Percentiles rank a stretch among this genome's conserved stretches.
Evolutionary conservation across 257 asterid species (phyloP).

Genomic region (Apocynum venetum): DNA sequence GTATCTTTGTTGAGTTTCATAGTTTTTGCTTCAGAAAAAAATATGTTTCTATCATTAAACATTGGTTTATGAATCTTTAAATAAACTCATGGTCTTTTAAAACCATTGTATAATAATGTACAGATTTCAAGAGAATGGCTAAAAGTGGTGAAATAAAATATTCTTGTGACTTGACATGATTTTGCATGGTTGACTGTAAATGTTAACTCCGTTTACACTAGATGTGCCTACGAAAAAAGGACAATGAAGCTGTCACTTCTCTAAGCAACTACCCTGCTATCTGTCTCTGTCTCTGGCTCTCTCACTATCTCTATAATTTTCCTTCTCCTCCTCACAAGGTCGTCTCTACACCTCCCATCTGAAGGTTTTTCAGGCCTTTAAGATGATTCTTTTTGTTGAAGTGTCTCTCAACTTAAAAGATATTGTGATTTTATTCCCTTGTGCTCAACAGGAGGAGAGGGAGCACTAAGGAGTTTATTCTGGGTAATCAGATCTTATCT

Average conservation of each 20-base stretch:
- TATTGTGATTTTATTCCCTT: background rate
- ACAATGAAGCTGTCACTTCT: background rate
- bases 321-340: background rate
- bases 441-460: background rate
- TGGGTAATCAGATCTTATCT: background rate
- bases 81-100: no score
- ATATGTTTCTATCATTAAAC: background rate
- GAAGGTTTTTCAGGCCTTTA: background rate
- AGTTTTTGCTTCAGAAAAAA: background rate
- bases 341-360: no score
- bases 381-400: background rate
- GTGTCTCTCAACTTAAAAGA: background rate
- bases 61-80: background rate
- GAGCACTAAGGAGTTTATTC: background rate
- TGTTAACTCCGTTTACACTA: background rate
- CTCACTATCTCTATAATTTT: background rate
- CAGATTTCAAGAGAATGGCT: background rate
- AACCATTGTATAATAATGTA: background rate
- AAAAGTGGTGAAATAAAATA: background rate
- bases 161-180: background rate
- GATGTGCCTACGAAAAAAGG: background rate
- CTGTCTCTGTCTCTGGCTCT: no score
- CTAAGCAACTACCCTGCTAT: background rate
- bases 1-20: background rate
- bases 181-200: background rate